These are phyloP conservation scores for Lepiota subincarnata DNA, from an alignment of 768 basidiomycete species.

Conservation along the genomic window DNA sequence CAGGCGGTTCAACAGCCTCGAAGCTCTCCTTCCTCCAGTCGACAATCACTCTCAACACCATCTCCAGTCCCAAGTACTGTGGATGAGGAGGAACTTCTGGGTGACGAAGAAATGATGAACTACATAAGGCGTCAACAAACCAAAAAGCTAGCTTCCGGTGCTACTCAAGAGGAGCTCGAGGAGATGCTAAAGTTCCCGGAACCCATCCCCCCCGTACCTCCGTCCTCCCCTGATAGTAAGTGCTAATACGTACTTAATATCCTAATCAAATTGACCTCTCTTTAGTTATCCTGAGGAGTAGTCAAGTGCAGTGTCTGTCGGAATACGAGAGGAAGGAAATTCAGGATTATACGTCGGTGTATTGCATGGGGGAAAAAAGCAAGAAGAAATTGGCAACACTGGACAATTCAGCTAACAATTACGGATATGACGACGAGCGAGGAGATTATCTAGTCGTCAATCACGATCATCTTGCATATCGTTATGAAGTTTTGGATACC, in stretches of 20 bases:
- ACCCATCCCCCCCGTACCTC: slow-evolving; percentile 66
- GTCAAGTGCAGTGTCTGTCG: slow-evolving; percentile 69
- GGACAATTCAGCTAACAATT: slow-evolving; percentile 77
- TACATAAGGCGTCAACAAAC: slow-evolving; percentile 90
- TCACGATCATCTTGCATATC: slow-evolving; percentile 91
- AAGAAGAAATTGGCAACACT: slow-evolving; percentile 79
- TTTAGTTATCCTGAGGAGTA: slow-evolving; percentile 62
- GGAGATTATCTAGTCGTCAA: slow-evolving; percentile 92
- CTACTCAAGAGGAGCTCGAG: slow-evolving; percentile 84
- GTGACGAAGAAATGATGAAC: slow-evolving; percentile 96
- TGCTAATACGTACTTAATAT: slow-evolving; percentile 14
- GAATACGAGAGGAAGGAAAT: slow-evolving; percentile 91
- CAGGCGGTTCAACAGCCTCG: slow-evolving; percentile 52
- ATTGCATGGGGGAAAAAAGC: slow-evolving; percentile 74
- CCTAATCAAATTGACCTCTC: slow-evolving; percentile 8
- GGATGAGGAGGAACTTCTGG: slow-evolving; percentile 83
- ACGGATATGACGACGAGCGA: slow-evolving; percentile 96
- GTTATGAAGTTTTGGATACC: slow-evolving; percentile 91
- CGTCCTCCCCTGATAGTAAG: slow-evolving; percentile 69
- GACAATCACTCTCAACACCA: slow-evolving; percentile 76
- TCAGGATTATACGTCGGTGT: slow-evolving; percentile 79
- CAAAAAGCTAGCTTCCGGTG: slow-evolving; percentile 79
- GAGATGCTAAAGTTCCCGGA: slow-evolving; percentile 91
- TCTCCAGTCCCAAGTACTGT: slow-evolving; percentile 75
- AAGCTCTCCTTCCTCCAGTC: slow-evolving; percentile 63